A percentile compares a stretch with the other conserved stretches of the same genome.
Evolutionary conservation across 495 filamentous ascomycete species (phyloP).

Genomic region (Penicillium odoratum): DNA sequence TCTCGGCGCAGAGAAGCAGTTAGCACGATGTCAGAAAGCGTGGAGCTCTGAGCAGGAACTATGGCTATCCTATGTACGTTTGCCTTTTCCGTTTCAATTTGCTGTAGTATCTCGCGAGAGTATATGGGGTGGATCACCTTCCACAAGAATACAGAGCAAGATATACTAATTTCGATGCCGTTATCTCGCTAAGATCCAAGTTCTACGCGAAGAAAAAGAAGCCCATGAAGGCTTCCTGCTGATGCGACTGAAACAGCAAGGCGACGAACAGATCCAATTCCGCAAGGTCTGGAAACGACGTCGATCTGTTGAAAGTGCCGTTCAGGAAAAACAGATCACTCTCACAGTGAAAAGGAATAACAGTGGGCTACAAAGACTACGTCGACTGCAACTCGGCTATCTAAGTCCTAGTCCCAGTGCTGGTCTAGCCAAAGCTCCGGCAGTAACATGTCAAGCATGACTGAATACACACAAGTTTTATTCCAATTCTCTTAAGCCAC

Average conservation of each 20-base stretch:
- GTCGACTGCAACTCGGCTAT: constrained; percentile 21
- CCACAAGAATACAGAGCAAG: neutral
- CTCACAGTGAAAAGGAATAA: constrained; percentile 2
- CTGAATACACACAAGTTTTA: neutral
- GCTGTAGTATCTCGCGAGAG: neutral
- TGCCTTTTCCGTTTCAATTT: neutral
- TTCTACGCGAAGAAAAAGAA: constrained; percentile 41
- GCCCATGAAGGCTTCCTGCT: constrained; percentile 37
- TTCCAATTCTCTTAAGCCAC: no score
- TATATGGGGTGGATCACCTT: neutral
- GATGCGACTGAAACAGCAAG: constrained; percentile 37
- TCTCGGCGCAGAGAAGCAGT: constrained; percentile 28
- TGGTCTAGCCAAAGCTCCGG: constrained; percentile 8
- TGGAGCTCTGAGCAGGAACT: constrained; percentile 48
- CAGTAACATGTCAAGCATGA: constrained; percentile 16
- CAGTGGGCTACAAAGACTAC: constrained; percentile 15
- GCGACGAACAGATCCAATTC: constrained; percentile 42
- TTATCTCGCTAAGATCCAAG: constrained; percentile 30
- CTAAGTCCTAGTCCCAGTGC: constrained; percentile 4
- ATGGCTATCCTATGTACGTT: constrained; percentile 42
- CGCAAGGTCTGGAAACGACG: constrained; percentile 41
- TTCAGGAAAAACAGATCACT: constrained; percentile 2
- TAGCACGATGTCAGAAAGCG: constrained; percentile 42
- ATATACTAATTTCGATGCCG: constrained; percentile 10
- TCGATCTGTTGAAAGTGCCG: constrained; percentile 13